Percentiles rank a stretch among this genome's conserved stretches.
Evolutionary conservation across 352 stramenopile genomes (phyloP).

Genomic region (Phytophthora litchii): DNA sequence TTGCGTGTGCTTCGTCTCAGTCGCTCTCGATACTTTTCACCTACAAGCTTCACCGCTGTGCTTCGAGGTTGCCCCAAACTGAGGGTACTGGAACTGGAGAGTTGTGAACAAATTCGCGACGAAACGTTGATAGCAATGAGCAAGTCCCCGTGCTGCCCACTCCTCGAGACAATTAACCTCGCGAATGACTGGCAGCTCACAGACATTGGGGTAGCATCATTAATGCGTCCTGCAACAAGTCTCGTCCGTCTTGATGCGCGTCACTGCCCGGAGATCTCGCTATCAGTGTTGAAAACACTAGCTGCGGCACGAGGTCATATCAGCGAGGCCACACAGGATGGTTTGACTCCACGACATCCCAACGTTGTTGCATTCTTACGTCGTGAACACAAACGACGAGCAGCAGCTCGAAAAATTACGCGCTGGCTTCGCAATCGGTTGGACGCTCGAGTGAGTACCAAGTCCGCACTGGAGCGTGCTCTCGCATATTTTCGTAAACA

Average conservation of each 20-base stretch:
- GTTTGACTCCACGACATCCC: constrained; percentile 54
- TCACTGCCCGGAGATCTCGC: constrained; percentile 69
- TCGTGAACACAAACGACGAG: constrained; percentile 32
- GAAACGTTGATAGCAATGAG: constrained; percentile 41
- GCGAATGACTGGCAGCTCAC: constrained; percentile 80
- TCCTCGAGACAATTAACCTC: constrained; percentile 60
- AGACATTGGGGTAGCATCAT: constrained; percentile 45
- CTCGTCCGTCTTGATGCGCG: constrained; percentile 58
- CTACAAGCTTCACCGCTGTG: constrained; percentile 57
- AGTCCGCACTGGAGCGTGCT: constrained; percentile 49
- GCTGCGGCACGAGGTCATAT: constrained; percentile 42
- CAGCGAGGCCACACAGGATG: constrained; percentile 42
- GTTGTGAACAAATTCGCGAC: constrained; percentile 75
- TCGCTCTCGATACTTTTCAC: constrained; percentile 77
- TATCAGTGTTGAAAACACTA: constrained; percentile 42
- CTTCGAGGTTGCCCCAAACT: constrained; percentile 42
- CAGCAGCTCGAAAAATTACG: constrained; percentile 44
- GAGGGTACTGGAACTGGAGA: constrained; percentile 64
- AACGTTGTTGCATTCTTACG: constrained; percentile 55
- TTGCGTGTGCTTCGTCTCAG: constrained; percentile 62
- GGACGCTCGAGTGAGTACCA: constrained; percentile 40
- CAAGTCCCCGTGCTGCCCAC: constrained; percentile 26
- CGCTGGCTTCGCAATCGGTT: constrained; percentile 46
- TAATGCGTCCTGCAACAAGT: constrained; percentile 29
- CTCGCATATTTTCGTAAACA: constrained; percentile 51